Percentiles rank a stretch among this genome's conserved stretches.
These are phyloP conservation scores for Diaporthe vaccinii DNA, from an alignment of 2,329 filamentous ascomycete species.

Conservation along the genomic window DNA sequence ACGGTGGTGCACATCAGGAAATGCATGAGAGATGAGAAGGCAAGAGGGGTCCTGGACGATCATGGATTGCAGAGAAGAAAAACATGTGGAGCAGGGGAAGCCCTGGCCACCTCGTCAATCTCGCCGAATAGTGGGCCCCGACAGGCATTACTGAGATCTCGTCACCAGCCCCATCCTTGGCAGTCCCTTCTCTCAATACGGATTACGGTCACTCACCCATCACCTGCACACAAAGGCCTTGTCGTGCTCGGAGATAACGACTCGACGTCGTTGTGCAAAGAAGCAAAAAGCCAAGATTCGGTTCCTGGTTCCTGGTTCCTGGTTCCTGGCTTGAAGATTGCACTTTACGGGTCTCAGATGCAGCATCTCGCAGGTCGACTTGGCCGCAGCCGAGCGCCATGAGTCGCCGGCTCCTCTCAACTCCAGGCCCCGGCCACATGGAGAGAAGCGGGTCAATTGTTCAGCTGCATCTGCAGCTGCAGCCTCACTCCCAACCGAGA, in stretches of 20 bases:
- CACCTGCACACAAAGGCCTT: conserved; percentile 8
- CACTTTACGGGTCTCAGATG: background rate
- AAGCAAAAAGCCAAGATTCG: background rate
- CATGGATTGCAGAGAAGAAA: background rate
- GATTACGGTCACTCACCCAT: background rate
- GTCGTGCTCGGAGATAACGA: conserved; percentile 1
- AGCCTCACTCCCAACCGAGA: conserved; percentile 2
- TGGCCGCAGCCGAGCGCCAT: conserved; percentile 24
- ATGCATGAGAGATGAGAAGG: conserved; percentile 20
- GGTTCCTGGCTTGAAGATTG: background rate
- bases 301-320: conserved; percentile 17
- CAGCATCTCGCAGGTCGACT: background rate
- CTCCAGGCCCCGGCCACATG: background rate
- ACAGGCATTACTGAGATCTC: conserved; percentile 14
- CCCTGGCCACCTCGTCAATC: conserved; percentile 29
- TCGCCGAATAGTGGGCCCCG: conserved; percentile 2
- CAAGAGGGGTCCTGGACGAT: background rate
- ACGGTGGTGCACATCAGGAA: background rate
- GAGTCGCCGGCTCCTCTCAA: conserved; percentile 8
- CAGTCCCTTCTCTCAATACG: background rate
- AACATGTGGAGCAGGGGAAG: conserved; percentile 6
- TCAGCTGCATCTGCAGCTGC: conserved; percentile 8
- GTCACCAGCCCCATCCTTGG: conserved; percentile 9
- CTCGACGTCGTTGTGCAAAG: background rate
- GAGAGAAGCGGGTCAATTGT: background rate